Evolutionary conservation across 495 filamentous ascomycete genomes (phyloP).

Genomic region (Trichocladium uniseriatum): DNA sequence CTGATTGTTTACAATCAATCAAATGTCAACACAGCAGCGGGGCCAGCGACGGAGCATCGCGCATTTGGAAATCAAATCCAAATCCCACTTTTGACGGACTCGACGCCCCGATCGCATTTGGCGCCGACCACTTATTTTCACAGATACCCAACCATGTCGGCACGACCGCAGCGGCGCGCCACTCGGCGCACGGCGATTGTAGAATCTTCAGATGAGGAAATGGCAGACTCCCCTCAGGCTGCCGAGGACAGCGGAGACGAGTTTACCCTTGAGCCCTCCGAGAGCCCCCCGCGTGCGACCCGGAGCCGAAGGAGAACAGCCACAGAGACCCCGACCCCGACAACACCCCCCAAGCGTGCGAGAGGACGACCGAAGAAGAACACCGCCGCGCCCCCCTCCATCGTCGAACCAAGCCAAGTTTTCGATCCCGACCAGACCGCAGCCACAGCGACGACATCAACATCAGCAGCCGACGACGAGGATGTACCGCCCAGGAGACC

Average conservation of each 20-base stretch:
- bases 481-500: slow-evolving; percentile 49
- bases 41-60: slow-evolving; percentile 10
- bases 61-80: slow-evolving; percentile 6
- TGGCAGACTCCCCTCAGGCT: slow-evolving; percentile 46
- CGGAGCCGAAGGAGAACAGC: slow-evolving; percentile 47
- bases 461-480: slow-evolving; percentile 31
- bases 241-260: slow-evolving; percentile 63
- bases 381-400: slow-evolving; percentile 18
- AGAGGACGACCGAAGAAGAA: slow-evolving; percentile 31
- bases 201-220: slow-evolving; percentile 68
- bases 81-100: background rate
- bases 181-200: slow-evolving; percentile 59
- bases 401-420: slow-evolving; percentile 50
- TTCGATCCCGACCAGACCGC: slow-evolving; percentile 49
- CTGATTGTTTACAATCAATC: slow-evolving; percentile 31
- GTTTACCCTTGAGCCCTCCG: slow-evolving; percentile 61
- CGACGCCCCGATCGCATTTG: background rate
- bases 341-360: slow-evolving; percentile 17
- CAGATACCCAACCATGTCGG: slow-evolving; percentile 41
- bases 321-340: slow-evolving; percentile 7
- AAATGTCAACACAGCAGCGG: slow-evolving; percentile 21
- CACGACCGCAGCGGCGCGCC: slow-evolving; percentile 65
- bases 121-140: too few relatives aligned
- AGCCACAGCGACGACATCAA: slow-evolving; percentile 39
- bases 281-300: slow-evolving; percentile 35